Base-by-base conservation (phyloP, 1,284 basidiomycete species). In the Lentinula novae-zelandiae region DNA sequence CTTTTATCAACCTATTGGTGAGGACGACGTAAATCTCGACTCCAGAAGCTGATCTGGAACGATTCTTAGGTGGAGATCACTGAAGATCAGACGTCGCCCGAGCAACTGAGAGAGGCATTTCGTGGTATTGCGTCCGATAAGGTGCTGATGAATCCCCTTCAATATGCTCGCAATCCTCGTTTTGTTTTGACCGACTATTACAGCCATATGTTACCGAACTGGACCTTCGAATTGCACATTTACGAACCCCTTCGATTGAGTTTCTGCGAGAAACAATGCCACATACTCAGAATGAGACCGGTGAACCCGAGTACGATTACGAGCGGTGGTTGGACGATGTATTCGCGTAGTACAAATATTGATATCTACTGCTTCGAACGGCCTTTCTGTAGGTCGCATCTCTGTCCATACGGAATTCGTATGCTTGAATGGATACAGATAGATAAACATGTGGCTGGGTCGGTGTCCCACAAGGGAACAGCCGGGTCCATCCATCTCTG, bases 201-300 rank as follows among this genome's bases (percentile, higher is more conserved):
- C 74, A 96, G 94, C 89, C 92, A 5, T 96, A 91, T 67, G 89
- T 98, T 15, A 98, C 96, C 2, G 96, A 98, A 73, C 78, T 97
- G 42, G 96, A 99, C 72, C 82, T 99, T 70, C 85, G 89, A 60
- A 78, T 95, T 61, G 94, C 95, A n/a, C 84, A 90, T 61, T 79
- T 99, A 9, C 91, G 96, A 1, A 78, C 82, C 15, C 80, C 82
- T 61, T 86, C 92, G 0, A 88, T 96, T 60, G 87, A 92, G 48
- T 98, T 96, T 73, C 79, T 99, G 65, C 83, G 84, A 38, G 84
- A 90, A 70, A 88, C 82, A 39, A 87, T 93, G 82, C 92, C 91
- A 2, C 77, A 70, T 46, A 70, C 69, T 12, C 67, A 70, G 62
- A 83, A 81, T 56, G 83, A 78, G 20, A 76, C 68, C 8, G 86